These are phyloP conservation scores for Trichoderma reesei DNA, from an alignment of 495 filamentous ascomycete species.

Conservation along the genomic window DNA sequence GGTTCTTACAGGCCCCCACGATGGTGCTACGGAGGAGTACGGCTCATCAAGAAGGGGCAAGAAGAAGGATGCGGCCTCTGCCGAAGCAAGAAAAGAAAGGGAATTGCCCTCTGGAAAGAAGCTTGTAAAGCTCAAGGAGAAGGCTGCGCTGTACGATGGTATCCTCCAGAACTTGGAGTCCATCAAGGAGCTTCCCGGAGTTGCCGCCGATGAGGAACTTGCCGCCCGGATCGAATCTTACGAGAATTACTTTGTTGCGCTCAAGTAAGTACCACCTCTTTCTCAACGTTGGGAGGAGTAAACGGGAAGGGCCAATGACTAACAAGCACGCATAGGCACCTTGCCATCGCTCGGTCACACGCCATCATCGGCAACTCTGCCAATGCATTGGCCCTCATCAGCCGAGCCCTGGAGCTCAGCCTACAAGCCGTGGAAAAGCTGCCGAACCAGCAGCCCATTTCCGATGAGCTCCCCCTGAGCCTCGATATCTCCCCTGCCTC, in stretches of 20 bases:
- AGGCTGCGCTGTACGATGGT: constrained; percentile 86
- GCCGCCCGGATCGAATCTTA: constrained; percentile 68
- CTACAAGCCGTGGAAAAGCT: constrained; percentile 29
- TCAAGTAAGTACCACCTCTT: constrained; percentile 49
- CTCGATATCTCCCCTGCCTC: constrained; percentile 23
- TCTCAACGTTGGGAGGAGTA: constrained; percentile 7
- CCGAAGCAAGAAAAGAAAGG: constrained; percentile 29
- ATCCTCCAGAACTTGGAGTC: constrained; percentile 83
- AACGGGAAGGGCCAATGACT: neutral
- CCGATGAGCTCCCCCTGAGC: constrained; percentile 16
- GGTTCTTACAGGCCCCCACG: constrained; percentile 67
- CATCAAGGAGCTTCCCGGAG: constrained; percentile 78
- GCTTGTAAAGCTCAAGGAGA: constrained; percentile 71
- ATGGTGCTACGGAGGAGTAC: constrained; percentile 52
- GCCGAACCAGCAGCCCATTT: constrained; percentile 21
- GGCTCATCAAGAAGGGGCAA: neutral
- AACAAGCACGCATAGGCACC: constrained; percentile 44
- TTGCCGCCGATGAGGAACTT: constrained; percentile 75
- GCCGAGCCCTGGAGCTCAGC: constrained; percentile 53
- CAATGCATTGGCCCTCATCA: constrained; percentile 76
- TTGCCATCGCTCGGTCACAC: constrained; percentile 81
- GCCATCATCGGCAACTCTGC: constrained; percentile 57
- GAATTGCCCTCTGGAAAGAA: constrained; percentile 25
- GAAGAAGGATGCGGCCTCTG: constrained; percentile 4
- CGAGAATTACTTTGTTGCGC: constrained; percentile 72